A percentile compares a stretch with the other conserved stretches of the same genome.
These are phyloP conservation scores for Penicillium occitanis DNA, from an alignment of 2,329 filamentous ascomycete genomes.

Conservation along the genomic window DNA sequence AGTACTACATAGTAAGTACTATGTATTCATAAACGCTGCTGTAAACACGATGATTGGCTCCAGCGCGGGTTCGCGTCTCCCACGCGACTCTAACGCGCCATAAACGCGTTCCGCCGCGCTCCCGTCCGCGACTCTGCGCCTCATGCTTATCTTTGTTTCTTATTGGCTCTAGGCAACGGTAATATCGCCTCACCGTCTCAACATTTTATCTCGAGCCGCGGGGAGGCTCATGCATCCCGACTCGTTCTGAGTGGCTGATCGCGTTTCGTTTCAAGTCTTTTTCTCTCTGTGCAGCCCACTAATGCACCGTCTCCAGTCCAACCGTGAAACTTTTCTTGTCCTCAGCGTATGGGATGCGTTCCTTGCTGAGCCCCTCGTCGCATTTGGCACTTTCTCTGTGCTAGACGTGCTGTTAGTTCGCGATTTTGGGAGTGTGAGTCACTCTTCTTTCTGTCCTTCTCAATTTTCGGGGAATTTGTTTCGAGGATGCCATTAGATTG, in stretches of 20 bases:
- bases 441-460: background rate
- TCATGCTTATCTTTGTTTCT: background rate
- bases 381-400: background rate
- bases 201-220: background rate
- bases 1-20: too few relatives aligned
- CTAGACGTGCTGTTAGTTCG: background rate
- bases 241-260: background rate
- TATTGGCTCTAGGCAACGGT: background rate
- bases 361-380: background rate
- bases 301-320: background rate
- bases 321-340: background rate
- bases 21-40: background rate
- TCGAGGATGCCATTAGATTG: background rate
- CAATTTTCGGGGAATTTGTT: background rate
- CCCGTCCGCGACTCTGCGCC: background rate
- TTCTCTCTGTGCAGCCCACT: background rate
- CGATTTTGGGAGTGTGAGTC: background rate
- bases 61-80: background rate
- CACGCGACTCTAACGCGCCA: background rate
- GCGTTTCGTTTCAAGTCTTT: background rate
- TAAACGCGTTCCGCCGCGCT: conserved; percentile 1
- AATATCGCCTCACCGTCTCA: background rate
- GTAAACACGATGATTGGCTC: background rate
- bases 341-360: conserved; percentile 1
- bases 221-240: background rate